Evolutionary conservation across 78 protist genomes (phyloP), one percentile per base, ranked within the genome.

Genomic region (Dictyostelium capitatum): DNA sequence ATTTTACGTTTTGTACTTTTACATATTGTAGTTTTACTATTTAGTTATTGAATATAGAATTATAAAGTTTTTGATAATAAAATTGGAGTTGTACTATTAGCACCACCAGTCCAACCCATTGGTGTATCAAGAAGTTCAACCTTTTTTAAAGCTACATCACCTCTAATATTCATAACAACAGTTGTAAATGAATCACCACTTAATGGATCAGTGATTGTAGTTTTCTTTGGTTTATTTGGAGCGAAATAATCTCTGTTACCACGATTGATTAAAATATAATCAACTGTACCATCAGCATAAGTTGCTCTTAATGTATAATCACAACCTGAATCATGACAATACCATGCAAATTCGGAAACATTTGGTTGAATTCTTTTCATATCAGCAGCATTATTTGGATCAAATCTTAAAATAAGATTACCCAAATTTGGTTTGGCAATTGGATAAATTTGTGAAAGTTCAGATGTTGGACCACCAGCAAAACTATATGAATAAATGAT

Each of bases 221-320:
- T 37, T 2, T 37, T 10, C 1, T 17, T 67, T 0, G 25, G 23
- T 32, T 67, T 67, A 15, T 5, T 30, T 32, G 75, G 48, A 0
- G 12, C 9, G 14, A 43, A 25, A 11, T 32, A 67, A 30, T 28
- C 11, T 30, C 75, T 47, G 10, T 25, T 67, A 9, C 75, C 75
- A 14, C 30, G 75, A 28, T 11, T 14, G 3, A 67, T 28, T 2
- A 67, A 19, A 14, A 67, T 6, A 32, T 74, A 65, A 19, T 46
- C 30, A 0, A 25, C 0, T 12, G 83, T 25, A 6, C 79, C 78
- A 51, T 87, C 93, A 5, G 10, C 28, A 37, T 64, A 87, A 32
- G 83, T 64, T 3, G 51, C 84, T 30, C 93, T 70, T 6, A 77
- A 0, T 0, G 93, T 87, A 37, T 25, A 87, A 74, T 77, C 93